Evolutionary conservation across 768 basidiomycete species (phyloP), one percentile per base, ranked within the genome.

Genomic region (Mrakia blollopis): DNA sequence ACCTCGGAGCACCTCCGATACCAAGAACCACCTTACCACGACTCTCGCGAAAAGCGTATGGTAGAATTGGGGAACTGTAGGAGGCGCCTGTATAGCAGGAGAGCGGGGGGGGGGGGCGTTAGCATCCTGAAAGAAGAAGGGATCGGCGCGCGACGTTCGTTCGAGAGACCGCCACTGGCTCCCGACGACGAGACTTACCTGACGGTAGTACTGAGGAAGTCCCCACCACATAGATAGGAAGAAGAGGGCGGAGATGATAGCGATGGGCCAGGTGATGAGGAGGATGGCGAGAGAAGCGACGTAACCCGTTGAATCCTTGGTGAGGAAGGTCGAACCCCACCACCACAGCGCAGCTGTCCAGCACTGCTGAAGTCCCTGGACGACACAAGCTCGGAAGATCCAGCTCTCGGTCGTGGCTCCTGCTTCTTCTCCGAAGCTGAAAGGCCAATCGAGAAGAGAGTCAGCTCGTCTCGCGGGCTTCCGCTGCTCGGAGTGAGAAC

Each of bases 401-500:
- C 94, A 97, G 16, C 94, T 89, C 83, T 97, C 93, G 9, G 94
- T 95, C 1, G 94, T 93, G 72, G 94, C 93, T 80, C 94, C 94
- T 89, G 94, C 94, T 87, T 96, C 94, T 85, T 97, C 94, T 83
- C 94, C 94, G 83, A 97, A 97, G 84, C 96, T 97, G 79, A 94
- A 87, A 23, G n/a, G n/a, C n/a, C n/a, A n/a, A n/a, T n/a, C 39
- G 41, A 25, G 25, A 54, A 9, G 52, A 54, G 52, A 44, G 44
- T 44, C 44, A 44, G 44, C n/a, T n/a, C n/a, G n/a, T n/a, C n/a
- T n/a, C n/a, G n/a, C n/a, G n/a, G n/a, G n/a, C n/a, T n/a, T n/a
- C n/a, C n/a, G n/a, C 10, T 11, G 44, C 44, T 44, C 44, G 44
- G 1, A 7, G 8, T n/a, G 10, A 23, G 18, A n/a, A 73, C 72